Percentiles rank a stretch among this genome's conserved stretches.
These are phyloP conservation scores for Hypomyces rosellus DNA, from an alignment of 2,329 filamentous ascomycete genomes.

Conservation along the genomic window DNA sequence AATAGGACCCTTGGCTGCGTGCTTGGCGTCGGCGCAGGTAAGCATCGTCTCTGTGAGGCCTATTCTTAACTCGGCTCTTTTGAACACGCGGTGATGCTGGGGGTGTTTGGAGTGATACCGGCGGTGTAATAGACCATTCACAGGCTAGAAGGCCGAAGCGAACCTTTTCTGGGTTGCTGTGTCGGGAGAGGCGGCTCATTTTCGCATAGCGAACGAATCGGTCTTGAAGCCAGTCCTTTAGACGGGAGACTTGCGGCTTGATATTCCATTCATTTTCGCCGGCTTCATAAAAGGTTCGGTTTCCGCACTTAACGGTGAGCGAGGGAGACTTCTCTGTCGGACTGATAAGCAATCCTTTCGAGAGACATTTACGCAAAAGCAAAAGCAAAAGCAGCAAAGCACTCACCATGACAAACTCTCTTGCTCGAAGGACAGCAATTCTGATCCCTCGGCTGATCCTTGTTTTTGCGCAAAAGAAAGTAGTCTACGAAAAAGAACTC, in stretches of 20 bases:
- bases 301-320: conserved; percentile 11
- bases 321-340: neutral
- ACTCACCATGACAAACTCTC: neutral
- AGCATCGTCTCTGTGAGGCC: neutral
- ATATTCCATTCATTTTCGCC: conserved; percentile 29
- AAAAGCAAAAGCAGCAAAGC: neutral
- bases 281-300: conserved; percentile 28
- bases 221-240: conserved; percentile 32
- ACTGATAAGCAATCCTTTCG: neutral
- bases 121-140: conserved; percentile 30
- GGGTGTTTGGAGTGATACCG: conserved; percentile 11
- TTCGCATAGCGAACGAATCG: conserved; percentile 33
- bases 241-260: conserved; percentile 28
- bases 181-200: conserved; percentile 25
- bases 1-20: conserved; percentile 1
- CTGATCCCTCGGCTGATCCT: neutral
- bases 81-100: neutral
- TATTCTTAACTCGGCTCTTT: neutral
- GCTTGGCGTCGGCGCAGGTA: conserved; percentile 11
- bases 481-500: conserved; percentile 41
- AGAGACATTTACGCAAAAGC: neutral
- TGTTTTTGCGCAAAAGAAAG: conserved; percentile 28
- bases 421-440: too few species aligned
- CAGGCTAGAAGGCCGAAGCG: conserved; percentile 37
- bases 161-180: conserved; percentile 29